Evolutionary conservation across 2,329 filamentous ascomycete species (phyloP).

Genomic region (Orbilia oligospora): DNA sequence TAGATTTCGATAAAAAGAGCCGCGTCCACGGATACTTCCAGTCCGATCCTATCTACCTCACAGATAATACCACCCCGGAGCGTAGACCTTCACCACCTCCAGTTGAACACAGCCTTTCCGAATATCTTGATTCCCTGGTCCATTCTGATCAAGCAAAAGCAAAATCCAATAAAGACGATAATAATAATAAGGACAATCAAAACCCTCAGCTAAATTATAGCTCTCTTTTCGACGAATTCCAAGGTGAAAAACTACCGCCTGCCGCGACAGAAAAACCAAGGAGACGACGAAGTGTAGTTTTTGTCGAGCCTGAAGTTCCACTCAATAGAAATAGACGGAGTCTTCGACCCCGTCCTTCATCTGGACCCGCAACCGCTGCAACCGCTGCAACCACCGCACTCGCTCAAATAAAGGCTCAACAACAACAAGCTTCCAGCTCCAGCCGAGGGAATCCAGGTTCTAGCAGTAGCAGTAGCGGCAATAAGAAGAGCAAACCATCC

Average conservation of each 20-base stretch:
- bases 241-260: neutral
- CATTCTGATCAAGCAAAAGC: neutral
- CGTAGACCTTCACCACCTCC: neutral
- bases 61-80: neutral
- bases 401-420: slow-evolving; percentile 1
- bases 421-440: neutral
- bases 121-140: no score
- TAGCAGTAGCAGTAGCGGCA: no score
- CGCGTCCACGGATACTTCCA: slow-evolving; percentile 10
- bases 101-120: neutral
- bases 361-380: neutral
- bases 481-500: neutral
- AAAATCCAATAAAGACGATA: no score
- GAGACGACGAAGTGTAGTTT: neutral
- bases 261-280: neutral
- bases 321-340: no score
- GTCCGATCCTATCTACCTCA: neutral
- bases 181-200: no score
- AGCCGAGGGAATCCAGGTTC: neutral
- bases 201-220: slow-evolving; percentile 21
- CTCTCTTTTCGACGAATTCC: slow-evolving; percentile 17
- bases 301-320: no score
- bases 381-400: neutral
- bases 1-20: neutral
- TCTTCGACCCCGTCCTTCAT: no score